Percentiles rank a stretch among this genome's conserved stretches.
phyloP scores from a whole-genome alignment of 495 filamentous ascomycete genomes.

The Penicillium chermesinum region DNA sequence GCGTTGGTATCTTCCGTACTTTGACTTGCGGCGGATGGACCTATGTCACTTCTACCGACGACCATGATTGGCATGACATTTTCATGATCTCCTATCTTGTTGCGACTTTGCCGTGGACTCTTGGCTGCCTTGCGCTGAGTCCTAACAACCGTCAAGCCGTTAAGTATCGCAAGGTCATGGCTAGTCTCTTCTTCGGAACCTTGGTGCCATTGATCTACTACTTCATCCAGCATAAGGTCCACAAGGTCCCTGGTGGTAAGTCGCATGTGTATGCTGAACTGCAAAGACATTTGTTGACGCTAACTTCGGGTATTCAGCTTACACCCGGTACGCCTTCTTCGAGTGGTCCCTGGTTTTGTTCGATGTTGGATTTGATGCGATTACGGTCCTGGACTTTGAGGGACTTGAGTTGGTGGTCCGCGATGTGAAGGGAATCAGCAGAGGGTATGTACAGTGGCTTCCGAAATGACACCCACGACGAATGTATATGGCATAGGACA shows the following conservation, averaged over 20 bases:
- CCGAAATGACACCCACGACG: conserved; percentile 65
- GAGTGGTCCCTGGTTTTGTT: conserved; percentile 95
- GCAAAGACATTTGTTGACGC: conserved; percentile 3
- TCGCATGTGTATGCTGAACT: conserved; percentile 2
- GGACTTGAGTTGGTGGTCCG: conserved; percentile 83
- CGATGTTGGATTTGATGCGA: conserved; percentile 94
- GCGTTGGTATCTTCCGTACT: conserved; percentile 78
- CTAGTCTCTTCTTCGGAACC: conserved; percentile 81
- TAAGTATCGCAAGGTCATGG: conserved; percentile 84
- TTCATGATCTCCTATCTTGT: conserved; percentile 99
- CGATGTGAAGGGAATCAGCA: conserved; percentile 84
- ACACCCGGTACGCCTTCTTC: conserved; percentile 98
- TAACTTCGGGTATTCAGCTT: conserved; percentile 63
- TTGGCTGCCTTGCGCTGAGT: conserved; percentile 84
- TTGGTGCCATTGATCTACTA: conserved; percentile 90
- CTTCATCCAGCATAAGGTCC: conserved; percentile 98
- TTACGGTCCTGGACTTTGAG: conserved; percentile 92
- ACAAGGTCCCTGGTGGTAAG: conserved; percentile 89
- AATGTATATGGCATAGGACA: conserved; percentile 47
- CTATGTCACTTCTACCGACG: conserved; percentile 96
- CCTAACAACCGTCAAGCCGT: conserved; percentile 79
- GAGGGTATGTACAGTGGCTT: conserved; percentile 99
- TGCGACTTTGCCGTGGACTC: conserved; percentile 90
- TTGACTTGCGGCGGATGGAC: conserved; percentile 98
- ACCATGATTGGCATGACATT: conserved; percentile 98